Evolutionary conservation across 2,329 filamentous ascomycete species (phyloP).

Genomic region (Penicillium griseofulvum): DNA sequence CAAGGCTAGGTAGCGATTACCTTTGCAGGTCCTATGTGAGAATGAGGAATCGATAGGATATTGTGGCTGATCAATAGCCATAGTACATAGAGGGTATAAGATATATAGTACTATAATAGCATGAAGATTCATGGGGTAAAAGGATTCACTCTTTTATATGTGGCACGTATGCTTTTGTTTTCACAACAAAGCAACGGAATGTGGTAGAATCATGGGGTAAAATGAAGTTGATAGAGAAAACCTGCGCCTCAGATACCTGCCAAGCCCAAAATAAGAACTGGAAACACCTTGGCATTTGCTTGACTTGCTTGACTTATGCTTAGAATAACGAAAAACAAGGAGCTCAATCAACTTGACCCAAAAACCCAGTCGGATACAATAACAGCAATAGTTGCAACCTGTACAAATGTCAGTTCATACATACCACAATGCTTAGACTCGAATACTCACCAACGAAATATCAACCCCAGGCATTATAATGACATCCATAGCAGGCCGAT

Average conservation of each 20-base stretch:
- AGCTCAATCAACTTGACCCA: slow-evolving; percentile 10
- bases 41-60: not conserved
- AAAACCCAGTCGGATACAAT: slow-evolving; percentile 22
- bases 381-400: slow-evolving; percentile 21
- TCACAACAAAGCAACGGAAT: not conserved
- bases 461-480: slow-evolving; percentile 26
- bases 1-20: not conserved
- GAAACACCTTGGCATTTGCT: slow-evolving; percentile 5
- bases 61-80: not conserved
- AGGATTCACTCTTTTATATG: not conserved
- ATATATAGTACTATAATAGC: not conserved
- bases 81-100: not conserved
- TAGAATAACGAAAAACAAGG: not conserved
- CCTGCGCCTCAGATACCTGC: not conserved
- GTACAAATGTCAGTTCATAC: not conserved
- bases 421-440: not conserved
- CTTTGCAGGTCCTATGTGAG: not conserved
- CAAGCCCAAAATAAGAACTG: not conserved
- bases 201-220: not conserved
- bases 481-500: slow-evolving; percentile 27
- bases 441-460: slow-evolving; percentile 21
- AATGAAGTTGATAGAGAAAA: not conserved
- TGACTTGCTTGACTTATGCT: not conserved
- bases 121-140: not conserved
- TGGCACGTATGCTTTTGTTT: not conserved